Base-by-base conservation (phyloP, 2,329 filamentous ascomycete species). In the Sporothrix phasma region DNA sequence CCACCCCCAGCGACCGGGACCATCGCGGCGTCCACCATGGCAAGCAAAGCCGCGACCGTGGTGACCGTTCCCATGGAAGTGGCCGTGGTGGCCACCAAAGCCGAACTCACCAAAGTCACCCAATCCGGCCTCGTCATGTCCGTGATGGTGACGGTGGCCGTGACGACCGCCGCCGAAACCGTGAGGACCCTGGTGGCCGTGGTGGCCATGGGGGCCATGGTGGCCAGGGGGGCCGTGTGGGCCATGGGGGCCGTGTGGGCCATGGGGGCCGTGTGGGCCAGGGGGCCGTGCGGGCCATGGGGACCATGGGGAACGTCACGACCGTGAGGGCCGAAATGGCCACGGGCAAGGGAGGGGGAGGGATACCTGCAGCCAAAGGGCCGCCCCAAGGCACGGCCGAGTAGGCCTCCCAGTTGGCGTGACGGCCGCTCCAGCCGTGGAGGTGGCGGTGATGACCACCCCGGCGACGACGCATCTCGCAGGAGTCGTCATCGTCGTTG, bases 321-420 rank as follows among this genome's bases (percentile, higher is more conserved):
- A 39, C 24, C 19, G 24, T 58, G 54, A 26, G 15, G 62, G 31
- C 43, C 41, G 7, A n/a, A n/a, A n/a, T 37, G 19, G 46, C 7
- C 39, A 13, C 51, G 19, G 37, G 22, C n/a, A 19, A 34, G 22
- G 60, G 60, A 37, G 51, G 51, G 31, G 19, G 51, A 39, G 51
- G 51, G 31, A 54, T 17, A 5, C 46, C 46, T 15, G 31, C 19
- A 8, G 46, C 60, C 60, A 45, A 62, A 19, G 46, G 60, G 7
- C 56, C 56, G 22, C 46, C 60, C 34, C 46, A 62, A 34, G 60
- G 60, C 60, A 51, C 41, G 22, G 31, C 46, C 4, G 19, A 6
- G 37, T 47, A 62, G 15, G 46, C 22, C 22, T 62, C 60, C 45
- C 45, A 62, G 60, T 53, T 46, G 24, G 46, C 61, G 61, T 54